A percentile compares a stretch with the other conserved stretches of the same genome.
These are phyloP conservation scores for Physaria fendleri DNA, from an alignment of 345 rosid species.

Conservation along the genomic window DNA sequence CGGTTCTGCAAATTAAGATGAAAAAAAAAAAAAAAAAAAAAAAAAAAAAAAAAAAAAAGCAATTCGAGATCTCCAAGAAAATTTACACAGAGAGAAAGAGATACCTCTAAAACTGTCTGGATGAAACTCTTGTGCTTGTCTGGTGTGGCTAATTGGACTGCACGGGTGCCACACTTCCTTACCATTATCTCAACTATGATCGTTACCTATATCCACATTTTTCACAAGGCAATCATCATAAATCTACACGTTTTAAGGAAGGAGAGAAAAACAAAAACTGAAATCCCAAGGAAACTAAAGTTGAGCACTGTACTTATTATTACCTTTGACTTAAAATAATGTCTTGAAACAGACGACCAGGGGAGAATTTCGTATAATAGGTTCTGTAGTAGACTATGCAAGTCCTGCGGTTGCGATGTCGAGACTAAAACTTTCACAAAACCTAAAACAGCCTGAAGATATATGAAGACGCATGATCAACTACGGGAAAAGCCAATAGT, in stretches of 20 bases:
- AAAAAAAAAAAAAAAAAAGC: too few species aligned
- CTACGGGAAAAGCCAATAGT: neutral
- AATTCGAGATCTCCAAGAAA: neutral
- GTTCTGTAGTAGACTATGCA: constrained; percentile 52
- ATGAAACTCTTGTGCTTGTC: constrained; percentile 68
- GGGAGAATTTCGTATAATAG: constrained; percentile 52
- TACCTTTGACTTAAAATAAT: constrained; percentile 86
- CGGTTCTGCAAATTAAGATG: constrained; percentile 56
- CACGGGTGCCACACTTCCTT: constrained; percentile 76
- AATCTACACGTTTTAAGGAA: too few species aligned
- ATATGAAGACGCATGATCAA: too few species aligned
- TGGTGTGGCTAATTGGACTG: constrained; percentile 58
- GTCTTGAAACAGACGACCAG: constrained; percentile 83
- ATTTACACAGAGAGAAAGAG: neutral
- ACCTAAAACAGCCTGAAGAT: constrained; percentile 73
- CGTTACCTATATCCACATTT: constrained; percentile 48
- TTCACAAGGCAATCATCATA: too few species aligned
- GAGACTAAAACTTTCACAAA: constrained; percentile 84
- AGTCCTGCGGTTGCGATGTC: constrained; percentile 55
- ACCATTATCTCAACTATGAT: constrained; percentile 76
- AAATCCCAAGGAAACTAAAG: neutral
- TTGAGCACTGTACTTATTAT: neutral
- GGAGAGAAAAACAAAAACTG: too few species aligned
- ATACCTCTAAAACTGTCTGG: constrained; percentile 70
- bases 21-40: too few species aligned